Percentiles rank a stretch among this genome's conserved stretches.
phyloP scores from a whole-genome alignment of 768 basidiomycete genomes.

The Podaxis rugospora region DNA sequence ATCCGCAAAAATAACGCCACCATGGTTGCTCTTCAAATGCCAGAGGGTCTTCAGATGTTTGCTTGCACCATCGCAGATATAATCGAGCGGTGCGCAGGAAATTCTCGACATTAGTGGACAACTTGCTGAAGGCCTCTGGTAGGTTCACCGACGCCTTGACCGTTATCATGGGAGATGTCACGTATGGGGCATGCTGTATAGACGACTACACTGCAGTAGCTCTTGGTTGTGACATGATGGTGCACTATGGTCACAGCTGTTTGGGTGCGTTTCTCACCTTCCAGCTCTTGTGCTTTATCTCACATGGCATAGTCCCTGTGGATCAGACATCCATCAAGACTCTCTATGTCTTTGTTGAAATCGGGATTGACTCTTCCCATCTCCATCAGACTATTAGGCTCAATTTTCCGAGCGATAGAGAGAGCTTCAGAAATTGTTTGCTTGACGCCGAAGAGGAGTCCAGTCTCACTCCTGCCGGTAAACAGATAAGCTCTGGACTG shows the following conservation, averaged over 20 bases:
- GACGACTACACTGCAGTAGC: slow-evolving; percentile 97
- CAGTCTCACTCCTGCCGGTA: slow-evolving; percentile 36
- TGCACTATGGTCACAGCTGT: slow-evolving; percentile 98
- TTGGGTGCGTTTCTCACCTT: slow-evolving; percentile 55
- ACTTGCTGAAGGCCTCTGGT: slow-evolving; percentile 6
- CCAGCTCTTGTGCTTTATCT: slow-evolving; percentile 6
- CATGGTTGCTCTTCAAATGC: slow-evolving; percentile 97
- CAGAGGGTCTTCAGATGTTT: slow-evolving; percentile 97
- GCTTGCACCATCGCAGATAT: slow-evolving; percentile 96
- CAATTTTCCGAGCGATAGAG: slow-evolving; percentile 81
- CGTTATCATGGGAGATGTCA: slow-evolving; percentile 96
- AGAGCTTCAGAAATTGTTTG: slow-evolving; percentile 58
- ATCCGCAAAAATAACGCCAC: slow-evolving; percentile 79
- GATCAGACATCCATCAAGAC: slow-evolving; percentile 92
- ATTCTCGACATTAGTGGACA: slow-evolving; percentile 9
- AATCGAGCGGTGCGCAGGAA: slow-evolving; percentile 72
- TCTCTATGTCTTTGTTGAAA: slow-evolving; percentile 97
- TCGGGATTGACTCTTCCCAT: slow-evolving; percentile 84
- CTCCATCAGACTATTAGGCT: slow-evolving; percentile 78
- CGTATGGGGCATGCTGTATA: slow-evolving; percentile 97
- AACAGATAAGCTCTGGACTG: slow-evolving; percentile 43
- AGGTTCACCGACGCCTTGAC: slow-evolving; percentile 84
- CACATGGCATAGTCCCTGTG: slow-evolving; percentile 69
- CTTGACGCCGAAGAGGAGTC: slow-evolving; percentile 51
- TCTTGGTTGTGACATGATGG: slow-evolving; percentile 94